Conservation (phyloP, 2,329 filamentous ascomycete species). For the Fusarium camptoceras region DNA sequence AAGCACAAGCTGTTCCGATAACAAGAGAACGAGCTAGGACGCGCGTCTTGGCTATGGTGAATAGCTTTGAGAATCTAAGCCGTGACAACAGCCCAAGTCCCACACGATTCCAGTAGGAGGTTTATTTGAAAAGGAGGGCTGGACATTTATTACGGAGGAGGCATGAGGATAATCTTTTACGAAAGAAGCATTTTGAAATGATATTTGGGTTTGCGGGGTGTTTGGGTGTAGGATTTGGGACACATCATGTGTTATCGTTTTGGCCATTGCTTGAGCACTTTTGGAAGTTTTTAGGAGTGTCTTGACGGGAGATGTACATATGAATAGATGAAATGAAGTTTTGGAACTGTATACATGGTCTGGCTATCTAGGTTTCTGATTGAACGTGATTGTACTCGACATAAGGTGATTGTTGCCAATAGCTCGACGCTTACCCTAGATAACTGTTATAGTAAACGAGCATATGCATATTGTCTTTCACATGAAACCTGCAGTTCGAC, state of each 20-base stretch:
- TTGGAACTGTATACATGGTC: conserved; percentile 27
- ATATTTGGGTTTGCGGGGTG: conserved; percentile 30
- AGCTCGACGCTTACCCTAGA: not conserved
- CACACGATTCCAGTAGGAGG: conserved; percentile 24
- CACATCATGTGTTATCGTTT: conserved; percentile 12
- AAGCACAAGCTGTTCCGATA: conserved; percentile 61
- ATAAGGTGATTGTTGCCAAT: not conserved
- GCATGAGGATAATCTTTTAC: not conserved
- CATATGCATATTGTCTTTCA: not conserved
- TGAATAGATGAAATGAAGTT: conserved; percentile 7
- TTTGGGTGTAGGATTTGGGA: conserved; percentile 29
- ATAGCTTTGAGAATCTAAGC: conserved; percentile 64
- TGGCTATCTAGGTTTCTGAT: conserved; percentile 4
- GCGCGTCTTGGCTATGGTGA: conserved; percentile 66
- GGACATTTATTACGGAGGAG: not conserved
- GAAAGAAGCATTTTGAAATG: not conserved
- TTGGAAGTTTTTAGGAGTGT: conserved; percentile 16
- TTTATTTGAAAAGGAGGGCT: not conserved
- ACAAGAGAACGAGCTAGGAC: conserved; percentile 55
- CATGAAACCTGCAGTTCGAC: not conserved
- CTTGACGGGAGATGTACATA: conserved; percentile 19
- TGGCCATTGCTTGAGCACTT: conserved; percentile 13
- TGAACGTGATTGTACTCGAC: not conserved
- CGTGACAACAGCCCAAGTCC: conserved; percentile 60
- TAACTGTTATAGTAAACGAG: not conserved